Conservation (phyloP, 441 rosid genomes). For the Adansonia rubrostipa region DNA sequence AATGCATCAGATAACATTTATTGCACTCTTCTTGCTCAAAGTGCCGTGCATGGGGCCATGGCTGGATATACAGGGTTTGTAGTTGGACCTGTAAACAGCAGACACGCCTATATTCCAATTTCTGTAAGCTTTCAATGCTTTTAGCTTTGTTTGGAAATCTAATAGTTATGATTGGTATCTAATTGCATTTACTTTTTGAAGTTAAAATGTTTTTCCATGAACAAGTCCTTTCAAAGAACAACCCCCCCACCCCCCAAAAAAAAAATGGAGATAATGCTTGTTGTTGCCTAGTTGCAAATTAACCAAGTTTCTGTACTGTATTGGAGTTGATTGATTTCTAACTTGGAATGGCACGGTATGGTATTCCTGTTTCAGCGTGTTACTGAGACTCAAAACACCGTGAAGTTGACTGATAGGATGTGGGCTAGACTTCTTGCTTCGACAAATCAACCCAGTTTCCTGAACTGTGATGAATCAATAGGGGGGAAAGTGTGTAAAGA, state of each 20-base stretch:
- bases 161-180: not conserved
- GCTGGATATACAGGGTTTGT: conserved; percentile 78
- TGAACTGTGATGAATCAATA: conserved; percentile 43
- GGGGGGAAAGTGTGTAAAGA: conserved; percentile 45
- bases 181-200: conserved; percentile 11
- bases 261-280: not conserved
- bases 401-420: conserved; percentile 72
- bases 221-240: not conserved
- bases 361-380: conserved; percentile 58
- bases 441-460: conserved; percentile 78
- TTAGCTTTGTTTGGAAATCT: conserved; percentile 20
- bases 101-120: conserved; percentile 74
- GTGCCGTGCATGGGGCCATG: conserved; percentile 86
- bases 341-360: conserved; percentile 25
- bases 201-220: not conserved
- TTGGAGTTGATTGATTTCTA: conserved; percentile 20
- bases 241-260: not conserved
- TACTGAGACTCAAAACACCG: conserved; percentile 60
- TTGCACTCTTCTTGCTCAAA: conserved; percentile 81
- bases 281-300: conserved; percentile 10
- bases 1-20: conserved; percentile 78
- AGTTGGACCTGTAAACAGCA: conserved; percentile 77
- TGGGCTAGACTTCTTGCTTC: conserved; percentile 88
- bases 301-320: not conserved
- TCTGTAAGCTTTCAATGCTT: conserved; percentile 45